Conservation (phyloP, 495 filamentous ascomycete species). For the Tuber aestivum region DNA sequence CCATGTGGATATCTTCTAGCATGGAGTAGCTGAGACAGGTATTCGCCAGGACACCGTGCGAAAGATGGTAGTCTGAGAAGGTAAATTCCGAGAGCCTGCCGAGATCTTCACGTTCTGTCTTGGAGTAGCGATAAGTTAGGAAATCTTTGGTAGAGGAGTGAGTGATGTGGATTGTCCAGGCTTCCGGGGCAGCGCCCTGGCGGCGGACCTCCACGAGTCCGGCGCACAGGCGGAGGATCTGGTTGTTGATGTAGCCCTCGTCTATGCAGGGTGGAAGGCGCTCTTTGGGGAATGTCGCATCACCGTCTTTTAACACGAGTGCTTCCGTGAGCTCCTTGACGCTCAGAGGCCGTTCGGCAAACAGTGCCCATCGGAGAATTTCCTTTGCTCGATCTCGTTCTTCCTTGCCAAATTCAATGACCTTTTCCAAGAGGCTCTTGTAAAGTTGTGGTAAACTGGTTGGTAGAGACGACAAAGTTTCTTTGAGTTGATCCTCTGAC, state of each 20-base stretch:
- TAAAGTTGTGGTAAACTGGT: slow-evolving; percentile 4
- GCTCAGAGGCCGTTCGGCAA: slow-evolving; percentile 38
- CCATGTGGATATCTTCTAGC: neutral
- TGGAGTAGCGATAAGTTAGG: slow-evolving; percentile 8
- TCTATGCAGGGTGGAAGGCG: slow-evolving; percentile 4
- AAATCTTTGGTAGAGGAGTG: slow-evolving; percentile 41
- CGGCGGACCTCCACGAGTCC: slow-evolving; percentile 8
- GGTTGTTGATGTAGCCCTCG: neutral
- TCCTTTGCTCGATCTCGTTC: slow-evolving; percentile 23
- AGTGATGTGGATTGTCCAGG: slow-evolving; percentile 35
- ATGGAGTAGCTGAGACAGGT: slow-evolving; percentile 5
- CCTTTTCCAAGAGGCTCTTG: slow-evolving; percentile 1
- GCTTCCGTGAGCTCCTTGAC: slow-evolving; percentile 39
- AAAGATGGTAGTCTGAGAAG: neutral
- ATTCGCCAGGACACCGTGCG: neutral
- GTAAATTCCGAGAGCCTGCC: neutral
- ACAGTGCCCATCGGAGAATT: slow-evolving; percentile 41
- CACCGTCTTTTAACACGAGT: slow-evolving; percentile 20
- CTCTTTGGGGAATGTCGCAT: slow-evolving; percentile 11
- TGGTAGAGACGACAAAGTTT: slow-evolving; percentile 12
- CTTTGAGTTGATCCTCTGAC: slow-evolving; percentile 15
- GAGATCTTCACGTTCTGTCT: neutral
- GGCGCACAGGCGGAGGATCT: slow-evolving; percentile 7
- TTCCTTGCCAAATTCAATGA: neutral
- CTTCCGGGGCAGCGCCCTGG: neutral